Conservation (phyloP, 2,329 filamentous ascomycete genomes). For the Diaporthe longicolla region DNA sequence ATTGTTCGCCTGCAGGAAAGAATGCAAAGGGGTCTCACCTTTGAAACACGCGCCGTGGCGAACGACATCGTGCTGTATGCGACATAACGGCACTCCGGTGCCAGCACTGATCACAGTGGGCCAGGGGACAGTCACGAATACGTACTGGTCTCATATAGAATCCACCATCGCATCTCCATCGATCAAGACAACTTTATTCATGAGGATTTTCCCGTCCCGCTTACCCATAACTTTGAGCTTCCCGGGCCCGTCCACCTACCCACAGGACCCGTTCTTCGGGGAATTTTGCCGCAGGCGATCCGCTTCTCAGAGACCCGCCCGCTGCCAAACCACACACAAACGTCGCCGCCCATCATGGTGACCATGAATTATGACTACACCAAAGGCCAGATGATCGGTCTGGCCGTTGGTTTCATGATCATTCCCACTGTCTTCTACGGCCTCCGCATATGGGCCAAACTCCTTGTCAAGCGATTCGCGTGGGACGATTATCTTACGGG, state of each 20-base stretch:
- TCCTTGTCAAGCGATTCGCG: constrained; percentile 11
- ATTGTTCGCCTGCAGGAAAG: neutral
- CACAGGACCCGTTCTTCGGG: constrained; percentile 2
- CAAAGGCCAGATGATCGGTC: constrained; percentile 27
- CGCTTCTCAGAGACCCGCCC: neutral
- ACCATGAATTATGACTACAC: constrained; percentile 20
- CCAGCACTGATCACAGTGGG: neutral
- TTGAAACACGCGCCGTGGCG: constrained; percentile 26
- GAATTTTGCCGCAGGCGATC: constrained; percentile 16
- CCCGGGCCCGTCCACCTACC: neutral
- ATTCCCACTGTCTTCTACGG: constrained; percentile 10
- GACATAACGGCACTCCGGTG: neutral
- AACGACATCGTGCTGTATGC: neutral
- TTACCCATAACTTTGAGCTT: neutral
- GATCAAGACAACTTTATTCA: neutral
- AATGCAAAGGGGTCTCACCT: neutral
- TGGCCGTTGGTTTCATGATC: constrained; percentile 19
- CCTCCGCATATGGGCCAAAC: constrained; percentile 1
- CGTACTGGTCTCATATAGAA: constrained; percentile 1
- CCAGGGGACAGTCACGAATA: no score
- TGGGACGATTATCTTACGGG: constrained; percentile 24
- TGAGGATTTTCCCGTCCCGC: neutral
- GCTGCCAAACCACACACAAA: neutral
- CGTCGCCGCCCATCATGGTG: constrained; percentile 8
- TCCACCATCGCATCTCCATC: constrained; percentile 14